phyloP scores from a whole-genome alignment of 768 basidiomycete genomes.

The Mycena alexandri region DNA sequence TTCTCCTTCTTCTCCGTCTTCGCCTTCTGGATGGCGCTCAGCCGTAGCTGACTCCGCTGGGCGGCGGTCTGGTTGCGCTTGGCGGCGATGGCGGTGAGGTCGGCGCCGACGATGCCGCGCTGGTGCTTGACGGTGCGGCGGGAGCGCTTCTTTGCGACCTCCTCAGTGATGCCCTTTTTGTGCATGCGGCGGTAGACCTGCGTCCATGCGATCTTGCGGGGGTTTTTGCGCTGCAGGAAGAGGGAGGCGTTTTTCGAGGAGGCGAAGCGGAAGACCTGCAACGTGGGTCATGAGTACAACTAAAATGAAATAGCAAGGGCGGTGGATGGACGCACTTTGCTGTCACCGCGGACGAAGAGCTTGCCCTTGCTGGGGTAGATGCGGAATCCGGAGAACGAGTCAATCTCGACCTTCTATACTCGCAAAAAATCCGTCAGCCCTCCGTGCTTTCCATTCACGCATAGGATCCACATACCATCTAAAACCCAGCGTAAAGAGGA shows the following conservation, averaged over 20 bases:
- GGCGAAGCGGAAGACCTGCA: slow-evolving; percentile 94
- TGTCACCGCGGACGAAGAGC: slow-evolving; percentile 95
- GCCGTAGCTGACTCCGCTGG: slow-evolving; percentile 82
- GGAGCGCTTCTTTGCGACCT: slow-evolving; percentile 98
- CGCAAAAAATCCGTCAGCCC: slow-evolving; percentile 30
- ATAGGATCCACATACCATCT: slow-evolving; percentile 26
- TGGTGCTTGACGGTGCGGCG: slow-evolving; percentile 98
- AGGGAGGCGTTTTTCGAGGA: slow-evolving; percentile 94
- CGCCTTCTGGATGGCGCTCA: slow-evolving; percentile 91
- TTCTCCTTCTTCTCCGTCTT: slow-evolving; percentile 98
- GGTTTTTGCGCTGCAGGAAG: slow-evolving; percentile 99
- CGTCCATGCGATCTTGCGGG: slow-evolving; percentile 99
- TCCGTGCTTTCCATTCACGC: not conserved
- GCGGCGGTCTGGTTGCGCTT: slow-evolving; percentile 93
- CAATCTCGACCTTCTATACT: slow-evolving; percentile 95
- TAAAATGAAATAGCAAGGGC: not conserved
- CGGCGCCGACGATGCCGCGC: slow-evolving; percentile 98
- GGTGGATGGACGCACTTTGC: slow-evolving; percentile 78
- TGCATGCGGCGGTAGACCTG: slow-evolving; percentile 95
- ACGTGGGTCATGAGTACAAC: not conserved
- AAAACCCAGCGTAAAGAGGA: not conserved
- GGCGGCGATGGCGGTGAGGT: slow-evolving; percentile 91
- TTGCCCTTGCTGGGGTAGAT: slow-evolving; percentile 99
- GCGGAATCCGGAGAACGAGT: slow-evolving; percentile 96
- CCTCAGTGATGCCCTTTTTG: slow-evolving; percentile 99